Conservation (phyloP, 371 early-diverging fungal species). For the Dichotomocladium elegans region DNA sequence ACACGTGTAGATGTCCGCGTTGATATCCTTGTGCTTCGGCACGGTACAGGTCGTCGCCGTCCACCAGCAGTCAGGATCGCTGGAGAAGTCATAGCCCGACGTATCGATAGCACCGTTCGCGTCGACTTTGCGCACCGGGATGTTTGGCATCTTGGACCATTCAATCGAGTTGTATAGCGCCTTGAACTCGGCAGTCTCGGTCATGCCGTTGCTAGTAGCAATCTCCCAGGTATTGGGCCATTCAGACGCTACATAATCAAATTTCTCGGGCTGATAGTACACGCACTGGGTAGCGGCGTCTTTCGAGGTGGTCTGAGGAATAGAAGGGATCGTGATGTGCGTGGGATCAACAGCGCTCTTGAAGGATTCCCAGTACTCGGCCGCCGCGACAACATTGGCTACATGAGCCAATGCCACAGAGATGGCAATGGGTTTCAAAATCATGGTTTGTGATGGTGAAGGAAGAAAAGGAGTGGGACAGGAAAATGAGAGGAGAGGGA, state of each 20-base stretch:
- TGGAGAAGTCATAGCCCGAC: conserved; percentile 12
- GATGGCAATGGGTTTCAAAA: conserved; percentile 21
- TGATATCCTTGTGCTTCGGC: conserved; percentile 32
- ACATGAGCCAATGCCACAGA: conserved; percentile 17
- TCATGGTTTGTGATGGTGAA: conserved; percentile 10
- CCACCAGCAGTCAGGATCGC: conserved; percentile 53
- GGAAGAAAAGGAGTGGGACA: neutral
- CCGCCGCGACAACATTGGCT: conserved; percentile 2
- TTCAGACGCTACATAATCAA: conserved; percentile 10
- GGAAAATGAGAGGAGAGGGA: neutral
- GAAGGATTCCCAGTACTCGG: conserved; percentile 17
- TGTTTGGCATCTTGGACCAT: conserved; percentile 20
- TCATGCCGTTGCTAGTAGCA: conserved; percentile 32
- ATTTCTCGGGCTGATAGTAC: conserved; percentile 11
- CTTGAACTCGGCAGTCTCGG: conserved; percentile 19
- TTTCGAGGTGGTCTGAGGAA: conserved; percentile 27
- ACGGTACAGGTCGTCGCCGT: conserved; percentile 35
- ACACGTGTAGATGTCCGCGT: conserved; percentile 45
- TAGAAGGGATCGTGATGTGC: conserved; percentile 36
- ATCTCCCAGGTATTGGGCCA: conserved; percentile 28
- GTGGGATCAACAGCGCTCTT: conserved; percentile 13
- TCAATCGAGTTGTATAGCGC: conserved; percentile 23
- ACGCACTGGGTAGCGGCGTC: conserved; percentile 21
- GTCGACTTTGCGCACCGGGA: conserved; percentile 7
- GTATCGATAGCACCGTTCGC: conserved; percentile 16